Base-by-base conservation (phyloP, 2,329 filamentous ascomycete species). In the Clarireedia homoeocarpa region DNA sequence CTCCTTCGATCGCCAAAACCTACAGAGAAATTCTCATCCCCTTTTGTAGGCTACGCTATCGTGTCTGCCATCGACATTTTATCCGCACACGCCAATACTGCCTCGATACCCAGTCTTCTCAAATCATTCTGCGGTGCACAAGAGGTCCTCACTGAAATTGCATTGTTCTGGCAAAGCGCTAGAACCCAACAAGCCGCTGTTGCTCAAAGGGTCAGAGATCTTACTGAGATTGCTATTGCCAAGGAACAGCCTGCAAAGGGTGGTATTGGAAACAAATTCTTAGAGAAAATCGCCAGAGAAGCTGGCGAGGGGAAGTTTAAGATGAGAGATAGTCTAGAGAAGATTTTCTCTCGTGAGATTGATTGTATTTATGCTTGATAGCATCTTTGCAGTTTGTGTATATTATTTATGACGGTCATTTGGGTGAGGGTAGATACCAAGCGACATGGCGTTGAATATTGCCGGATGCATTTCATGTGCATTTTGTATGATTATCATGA, bases 61-160 rank as follows among this genome's bases (percentile, higher is more conserved):
- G 72, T 84, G 36, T 77, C 83, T 48, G 84, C 85, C 0, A 74
- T 85, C 36, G 86, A 90, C 62, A 80, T 88, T 40, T 73, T 88
- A 55, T 81, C 81, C 12, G 80, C 84, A 0, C 80, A 78, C 5
- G 82, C 84, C 1, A 66, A 74, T 0, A 67, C 84, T 6, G 70
- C 74, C 0, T 73, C 77, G 12, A 67, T 88, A 10, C 67, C 75
- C 1, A 71, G 74, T 10, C 72, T 80, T 26, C 74, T 86, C 39
- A 74, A 79, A 9, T 75, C 77, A 10, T 75, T 87, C 50, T 71
- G 73, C 17, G 74, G 77, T 34, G 79, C 79, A 0, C 69, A 81
- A 38, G 72, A 75, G 6, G 75, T 79, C 12, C 70, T 88, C 17
- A 77, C 81, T 15, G 75, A 81, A 53, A 72, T 86, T 38, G 74